Percentiles rank a stretch among this genome's conserved stretches.
Conservation (phyloP, 2,329 filamentous ascomycete species). For the Trichothecium sympodiale region DNA sequence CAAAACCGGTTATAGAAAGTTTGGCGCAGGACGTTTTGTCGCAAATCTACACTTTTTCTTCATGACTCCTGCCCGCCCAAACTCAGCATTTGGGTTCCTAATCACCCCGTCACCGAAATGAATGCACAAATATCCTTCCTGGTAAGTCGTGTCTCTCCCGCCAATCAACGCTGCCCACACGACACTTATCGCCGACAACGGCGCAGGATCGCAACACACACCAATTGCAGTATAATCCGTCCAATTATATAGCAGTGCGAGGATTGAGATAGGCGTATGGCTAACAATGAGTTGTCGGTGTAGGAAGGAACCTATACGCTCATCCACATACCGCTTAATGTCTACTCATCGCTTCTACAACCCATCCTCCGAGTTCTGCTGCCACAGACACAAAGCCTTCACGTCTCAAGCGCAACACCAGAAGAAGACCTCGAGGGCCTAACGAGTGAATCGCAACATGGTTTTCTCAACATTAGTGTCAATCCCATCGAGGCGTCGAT, state of each 20-base stretch:
- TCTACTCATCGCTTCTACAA: constrained; percentile 71
- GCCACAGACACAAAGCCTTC: constrained; percentile 41
- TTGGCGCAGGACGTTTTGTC: too few relatives aligned
- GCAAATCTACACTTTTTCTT: too few relatives aligned
- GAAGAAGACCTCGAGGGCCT: constrained; percentile 33
- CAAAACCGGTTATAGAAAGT: too few relatives aligned
- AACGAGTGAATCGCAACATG: constrained; percentile 52
- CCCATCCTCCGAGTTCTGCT: constrained; percentile 79
- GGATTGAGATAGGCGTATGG: too few relatives aligned
- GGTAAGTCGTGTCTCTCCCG: constrained; percentile 21
- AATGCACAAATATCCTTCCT: constrained; percentile 39
- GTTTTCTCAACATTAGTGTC: constrained; percentile 87
- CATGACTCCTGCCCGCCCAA: too few relatives aligned
- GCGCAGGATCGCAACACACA: too few relatives aligned
- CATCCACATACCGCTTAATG: constrained; percentile 76
- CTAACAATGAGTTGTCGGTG: constrained; percentile 3
- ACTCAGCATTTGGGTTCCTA: too few relatives aligned
- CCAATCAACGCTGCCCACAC: not conserved
- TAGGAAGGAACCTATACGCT: constrained; percentile 82
- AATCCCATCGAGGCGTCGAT: constrained; percentile 89
- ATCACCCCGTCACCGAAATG: constrained; percentile 19
- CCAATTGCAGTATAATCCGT: too few relatives aligned
- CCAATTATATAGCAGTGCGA: too few relatives aligned
- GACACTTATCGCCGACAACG: constrained; percentile 20
- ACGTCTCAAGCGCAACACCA: constrained; percentile 22